phyloP scores from a whole-genome alignment of 2,329 filamentous ascomycete species.

The Neoascochyta sp. region DNA sequence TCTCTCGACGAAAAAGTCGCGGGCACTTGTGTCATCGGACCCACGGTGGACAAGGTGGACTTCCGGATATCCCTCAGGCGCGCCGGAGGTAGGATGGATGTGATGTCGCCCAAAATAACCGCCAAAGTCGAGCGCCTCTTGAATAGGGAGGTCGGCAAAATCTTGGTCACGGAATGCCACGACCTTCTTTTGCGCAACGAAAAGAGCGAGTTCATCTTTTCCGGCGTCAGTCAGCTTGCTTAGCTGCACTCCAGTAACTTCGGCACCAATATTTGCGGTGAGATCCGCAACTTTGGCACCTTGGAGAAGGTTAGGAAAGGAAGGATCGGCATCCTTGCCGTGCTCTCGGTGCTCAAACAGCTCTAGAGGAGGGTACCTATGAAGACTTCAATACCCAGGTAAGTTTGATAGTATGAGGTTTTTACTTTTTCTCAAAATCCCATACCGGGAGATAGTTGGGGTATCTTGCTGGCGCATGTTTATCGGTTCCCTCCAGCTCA shows the following conservation, averaged over 20 bases:
- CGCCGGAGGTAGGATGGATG: slow-evolving; percentile 75
- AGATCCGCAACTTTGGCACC: slow-evolving; percentile 56
- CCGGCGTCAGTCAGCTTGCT: slow-evolving; percentile 63
- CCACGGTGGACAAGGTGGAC: slow-evolving; percentile 75
- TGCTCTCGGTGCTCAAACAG: slow-evolving; percentile 72
- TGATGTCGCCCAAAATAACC: slow-evolving; percentile 78
- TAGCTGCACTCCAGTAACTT: slow-evolving; percentile 68
- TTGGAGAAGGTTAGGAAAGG: slow-evolving; percentile 64
- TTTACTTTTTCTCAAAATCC: slow-evolving; percentile 54
- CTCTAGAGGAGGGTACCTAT: slow-evolving; percentile 60
- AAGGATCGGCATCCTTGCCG: slow-evolving; percentile 68
- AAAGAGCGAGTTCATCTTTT: slow-evolving; percentile 72
- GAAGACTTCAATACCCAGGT: too few species aligned
- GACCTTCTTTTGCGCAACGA: slow-evolving; percentile 73
- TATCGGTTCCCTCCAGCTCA: slow-evolving; percentile 53
- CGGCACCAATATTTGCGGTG: slow-evolving; percentile 70
- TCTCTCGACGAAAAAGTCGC: slow-evolving; percentile 62
- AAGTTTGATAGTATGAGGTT: too few species aligned
- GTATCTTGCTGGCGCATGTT: slow-evolving; percentile 58
- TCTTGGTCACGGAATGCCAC: slow-evolving; percentile 73
- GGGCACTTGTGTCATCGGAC: slow-evolving; percentile 58
- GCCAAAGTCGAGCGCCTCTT: slow-evolving; percentile 65
- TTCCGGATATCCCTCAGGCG: slow-evolving; percentile 68
- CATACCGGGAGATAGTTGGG: slow-evolving; percentile 71
- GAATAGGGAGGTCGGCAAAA: slow-evolving; percentile 61